Base-by-base conservation (phyloP, 2,329 filamentous ascomycete genomes). In the Stagonosporopsis rhizophila region DNA sequence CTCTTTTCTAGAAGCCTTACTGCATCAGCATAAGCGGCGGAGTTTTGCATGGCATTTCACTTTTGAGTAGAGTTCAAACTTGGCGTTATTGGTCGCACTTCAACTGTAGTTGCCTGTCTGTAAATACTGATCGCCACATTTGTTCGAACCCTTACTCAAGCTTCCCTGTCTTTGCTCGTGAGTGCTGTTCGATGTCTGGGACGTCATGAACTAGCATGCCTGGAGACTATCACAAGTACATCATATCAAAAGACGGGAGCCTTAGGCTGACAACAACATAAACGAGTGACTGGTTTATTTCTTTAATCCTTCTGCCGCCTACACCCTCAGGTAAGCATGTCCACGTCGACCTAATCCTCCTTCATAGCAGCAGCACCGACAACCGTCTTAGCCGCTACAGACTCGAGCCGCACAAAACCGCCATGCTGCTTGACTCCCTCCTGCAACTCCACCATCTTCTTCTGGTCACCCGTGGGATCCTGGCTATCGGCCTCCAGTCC, bases 381-480 rank as follows among this genome's bases (percentile, higher is more conserved):
- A 7, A 65, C 41, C 0, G 56, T 62, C 51, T 64, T 65, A 0
- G 56, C 58, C 23, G 53, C 54, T 19, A 58, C 39, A 37, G 27
- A 37, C 42, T 56, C 53, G 5, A 56, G 32, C 12, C 53, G 37
- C 53, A 52, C 81, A 76, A 88, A 92, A 2, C 89, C 89, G 39
- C 89, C 89, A 37, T 83, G 77, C 38, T 75, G 76, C 44, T 87
- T 87, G 60, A 92, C 84, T 52, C 85, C 80, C 75, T 87, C 81
- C 80, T 92, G 89, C 66, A 92, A 77, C 65, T 82, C 80, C 3
- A 81, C 85, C 86, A 92, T 92, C 35, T 83, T 82, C 83, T 89
- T 89, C 84, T 92, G 89, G 67, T 92, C 89, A 11, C 87, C 88
- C 1, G 77, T 81, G 0, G 89, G 89, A 73, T 92, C 89, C 38